Evolutionary conservation across 176 grass and related monocot species (phyloP), one percentile per base, ranked within the genome.

Genomic region (Tuctoria greenei): DNA sequence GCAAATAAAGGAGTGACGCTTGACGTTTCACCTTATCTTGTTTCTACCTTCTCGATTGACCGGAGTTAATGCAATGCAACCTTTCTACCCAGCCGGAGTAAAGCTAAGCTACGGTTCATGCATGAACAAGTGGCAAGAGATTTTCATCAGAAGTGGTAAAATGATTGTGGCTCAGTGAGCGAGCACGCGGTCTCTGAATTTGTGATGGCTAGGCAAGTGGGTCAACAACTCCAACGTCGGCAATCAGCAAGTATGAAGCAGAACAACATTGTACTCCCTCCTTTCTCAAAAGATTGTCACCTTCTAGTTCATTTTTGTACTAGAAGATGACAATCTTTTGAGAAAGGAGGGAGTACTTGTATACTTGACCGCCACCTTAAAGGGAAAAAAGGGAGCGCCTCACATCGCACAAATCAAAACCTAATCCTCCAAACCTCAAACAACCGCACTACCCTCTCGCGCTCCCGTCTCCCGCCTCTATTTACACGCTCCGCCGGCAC

Each of bases 341-440:
- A n/a, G n/a, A n/a, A n/a, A n/a, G n/a, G n/a, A n/a, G n/a, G n/a
- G n/a, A n/a, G n/a, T n/a, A 55, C 70, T 83, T 76, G 64, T 58
- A 58, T 76, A 55, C 65, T 83, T 76, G 64, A 64, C 65, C 27
- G 26, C 74, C 64, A 80, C 69, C 69, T 62, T 82, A 77, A 79
- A 82, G 71, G 35, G 15, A 50, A 72, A 71, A 60, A 47, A 9
- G 2, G 11, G 12, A 5, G 24, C 40, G 10, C 47, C 59, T 35
- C 54, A 26, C 54, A 20, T 59, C 74, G 56, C 71, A 20, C 34
- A 18, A 81, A 80, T 82, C 55, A 78, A 57, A 90, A 87, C 89
- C 83, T 95, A 91, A 89, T 91, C 86, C 89, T 95, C 76, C 88
- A 82, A 89, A 91, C 83, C 49, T 45, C 86, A 77, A 86, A 84